Base-by-base conservation (phyloP, 495 filamentous ascomycete genomes). In the Monascus purpureus region DNA sequence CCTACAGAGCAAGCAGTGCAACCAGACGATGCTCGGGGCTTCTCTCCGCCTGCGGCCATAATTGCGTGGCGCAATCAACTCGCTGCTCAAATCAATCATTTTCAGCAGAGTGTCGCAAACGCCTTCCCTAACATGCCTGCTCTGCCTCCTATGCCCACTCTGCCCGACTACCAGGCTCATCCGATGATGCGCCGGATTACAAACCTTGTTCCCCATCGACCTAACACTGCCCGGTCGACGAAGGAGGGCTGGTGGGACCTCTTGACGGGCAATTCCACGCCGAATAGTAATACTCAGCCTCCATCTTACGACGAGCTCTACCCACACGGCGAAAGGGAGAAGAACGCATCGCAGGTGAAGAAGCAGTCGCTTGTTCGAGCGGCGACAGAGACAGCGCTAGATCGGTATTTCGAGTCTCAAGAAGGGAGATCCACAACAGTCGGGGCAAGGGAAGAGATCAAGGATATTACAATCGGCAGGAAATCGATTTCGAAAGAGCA, bases 241-340 rank as follows among this genome's bases (percentile, higher is more conserved):
- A 70, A 68, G 33, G 73, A 72, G 19, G 61, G 66, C 40, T 84
- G 81, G 77, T 82, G 77, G 69, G 76, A 82, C 43, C 57, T 77
- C 27, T 50, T 75, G 37, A 69, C 61, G 28, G 67, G 52, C 32
- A 62, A 52, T 54, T 65, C 53, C 39, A 54, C 50, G 33, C 64
- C 58, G 28, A 58, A 42, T 32, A 49, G 52, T 23, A 55, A 40
- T 9, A 25, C 50, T 3, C 48, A 59, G 17, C 83, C 83, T 4
- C 83, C 84, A 19, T 72, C 84, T 3, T 93, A 93, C 37, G 73
- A 85, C 32, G 83, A 86, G 13, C 67, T 92, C 17, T 93, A 73
- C 46, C 83, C 83, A 4, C 52, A 57, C 4, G 58, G 62, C 14
- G 43, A 41, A 23, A 46, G 51, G n/a, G 46, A 51, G 31, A 46